A percentile compares a stretch with the other conserved stretches of the same genome.
Conservation (phyloP, 495 filamentous ascomycete species). For the Trichoderma virens region DNA sequence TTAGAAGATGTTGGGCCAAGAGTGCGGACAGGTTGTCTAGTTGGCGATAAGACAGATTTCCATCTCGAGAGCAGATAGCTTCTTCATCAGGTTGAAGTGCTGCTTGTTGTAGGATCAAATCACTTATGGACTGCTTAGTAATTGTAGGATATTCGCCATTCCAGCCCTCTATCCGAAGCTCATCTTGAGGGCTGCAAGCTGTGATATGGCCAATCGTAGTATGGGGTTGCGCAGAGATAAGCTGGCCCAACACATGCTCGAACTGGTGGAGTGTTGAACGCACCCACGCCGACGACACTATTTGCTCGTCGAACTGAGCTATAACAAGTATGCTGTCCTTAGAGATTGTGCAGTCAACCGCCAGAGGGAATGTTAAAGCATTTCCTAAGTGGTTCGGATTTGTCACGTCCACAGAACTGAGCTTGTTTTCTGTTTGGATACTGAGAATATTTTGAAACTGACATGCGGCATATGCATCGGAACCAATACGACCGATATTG, state of each 20-base stretch:
- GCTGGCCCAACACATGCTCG: neutral
- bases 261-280: neutral
- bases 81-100: neutral
- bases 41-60: neutral
- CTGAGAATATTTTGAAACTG: slow-evolving; percentile 46
- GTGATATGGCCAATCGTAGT: neutral
- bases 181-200: neutral
- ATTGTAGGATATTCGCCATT: neutral
- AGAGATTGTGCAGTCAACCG: neutral
- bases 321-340: neutral
- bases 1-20: neutral
- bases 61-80: neutral
- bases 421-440: slow-evolving; percentile 27
- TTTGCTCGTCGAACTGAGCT: neutral
- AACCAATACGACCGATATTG: slow-evolving; percentile 43
- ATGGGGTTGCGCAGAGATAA: neutral
- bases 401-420: neutral
- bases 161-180: neutral
- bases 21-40: neutral
- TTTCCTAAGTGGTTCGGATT: neutral
- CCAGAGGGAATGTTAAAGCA: neutral
- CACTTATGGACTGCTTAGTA: neutral
- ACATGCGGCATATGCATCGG: slow-evolving; percentile 44
- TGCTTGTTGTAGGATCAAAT: neutral
- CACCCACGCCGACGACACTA: neutral